Evolutionary conservation across 169 alveolate genomes (phyloP), one percentile per base, ranked within the genome.

Genomic region (Nephromyces sp.): DNA sequence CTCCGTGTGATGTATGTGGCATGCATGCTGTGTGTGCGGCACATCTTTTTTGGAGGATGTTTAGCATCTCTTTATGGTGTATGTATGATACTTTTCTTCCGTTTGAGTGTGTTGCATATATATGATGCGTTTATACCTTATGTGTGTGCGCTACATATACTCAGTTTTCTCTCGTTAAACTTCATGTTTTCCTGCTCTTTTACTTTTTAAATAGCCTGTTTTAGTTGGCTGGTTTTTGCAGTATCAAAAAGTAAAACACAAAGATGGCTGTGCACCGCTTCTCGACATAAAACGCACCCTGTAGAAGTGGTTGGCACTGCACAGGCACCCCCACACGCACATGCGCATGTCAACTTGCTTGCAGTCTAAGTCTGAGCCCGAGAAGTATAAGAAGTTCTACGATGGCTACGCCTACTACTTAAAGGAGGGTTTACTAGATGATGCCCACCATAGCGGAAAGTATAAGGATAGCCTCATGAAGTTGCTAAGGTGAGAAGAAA

Each of bases 361-460:
- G 43, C 52, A 81, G 83, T 75, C 85, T 32, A 81, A 80, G 66
- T 74, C 75, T 8, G 89, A 90, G 52, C 87, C 90, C 30, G 92
- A 86, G 32, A 87, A 91, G 76, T 91, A 82, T 73, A 62, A 74
- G 66, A 84, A 80, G 68, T 91, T 91, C 74, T 91, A 87, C 82
- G 82, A 83, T 73, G 87, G 86, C 82, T 91, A 86, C 79, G 73
- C 85, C 35, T 88, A 86, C 74, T 80, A 85, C 80, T 66, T 91
- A 66, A 91, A 91, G 82, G 96, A 88, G 69, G 82, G 82, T 32
- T 69, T 75, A 2, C 61, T 75, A 64, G 82, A 75, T 57, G 82
- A 75, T 33, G 70, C 72, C 2, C 77, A 68, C 82, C 43, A 21
- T 31, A 77, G 77, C 61, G 53, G 73, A 65, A 24, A 22, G 1